phyloP scores from a whole-genome alignment of 2,329 filamentous ascomycete species.

The Apiospora pterosperma region DNA sequence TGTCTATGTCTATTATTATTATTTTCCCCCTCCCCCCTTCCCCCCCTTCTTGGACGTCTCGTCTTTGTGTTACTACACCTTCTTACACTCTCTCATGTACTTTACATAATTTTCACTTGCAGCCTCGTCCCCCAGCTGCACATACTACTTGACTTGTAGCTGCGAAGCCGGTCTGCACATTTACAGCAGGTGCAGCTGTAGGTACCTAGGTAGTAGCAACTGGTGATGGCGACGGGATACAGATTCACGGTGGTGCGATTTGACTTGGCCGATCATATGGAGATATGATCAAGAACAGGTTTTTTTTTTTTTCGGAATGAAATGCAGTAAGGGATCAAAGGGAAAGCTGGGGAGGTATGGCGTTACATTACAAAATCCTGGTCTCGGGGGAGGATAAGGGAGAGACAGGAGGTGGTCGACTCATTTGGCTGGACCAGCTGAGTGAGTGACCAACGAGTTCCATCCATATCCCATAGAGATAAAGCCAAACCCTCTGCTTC shows the following conservation, averaged over 20 bases:
- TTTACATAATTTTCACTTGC: constrained; percentile 18
- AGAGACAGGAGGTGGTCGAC: background rate
- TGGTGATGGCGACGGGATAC: background rate
- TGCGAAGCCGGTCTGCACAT: background rate
- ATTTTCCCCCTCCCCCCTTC: constrained; percentile 13
- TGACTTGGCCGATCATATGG: background rate
- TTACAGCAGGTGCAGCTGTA: background rate
- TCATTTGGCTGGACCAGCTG: background rate
- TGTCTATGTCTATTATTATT: constrained; percentile 28
- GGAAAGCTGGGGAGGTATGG: background rate
- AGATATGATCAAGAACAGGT: background rate
- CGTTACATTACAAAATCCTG: background rate
- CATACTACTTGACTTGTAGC: constrained; percentile 3
- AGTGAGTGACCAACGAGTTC: background rate
- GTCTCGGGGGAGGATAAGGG: background rate
- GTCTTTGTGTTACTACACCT: constrained; percentile 15
- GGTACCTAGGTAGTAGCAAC: background rate
- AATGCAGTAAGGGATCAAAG: background rate
- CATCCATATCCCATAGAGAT: background rate
- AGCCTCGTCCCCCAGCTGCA: constrained; percentile 24
- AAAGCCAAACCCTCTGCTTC: background rate
- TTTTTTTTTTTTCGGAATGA: no score
- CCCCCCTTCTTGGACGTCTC: constrained; percentile 19
- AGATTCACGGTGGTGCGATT: background rate
- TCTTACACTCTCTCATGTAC: constrained; percentile 19